Conservation (phyloP, 1,284 basidiomycete species). For the Fistulina hepatica region DNA sequence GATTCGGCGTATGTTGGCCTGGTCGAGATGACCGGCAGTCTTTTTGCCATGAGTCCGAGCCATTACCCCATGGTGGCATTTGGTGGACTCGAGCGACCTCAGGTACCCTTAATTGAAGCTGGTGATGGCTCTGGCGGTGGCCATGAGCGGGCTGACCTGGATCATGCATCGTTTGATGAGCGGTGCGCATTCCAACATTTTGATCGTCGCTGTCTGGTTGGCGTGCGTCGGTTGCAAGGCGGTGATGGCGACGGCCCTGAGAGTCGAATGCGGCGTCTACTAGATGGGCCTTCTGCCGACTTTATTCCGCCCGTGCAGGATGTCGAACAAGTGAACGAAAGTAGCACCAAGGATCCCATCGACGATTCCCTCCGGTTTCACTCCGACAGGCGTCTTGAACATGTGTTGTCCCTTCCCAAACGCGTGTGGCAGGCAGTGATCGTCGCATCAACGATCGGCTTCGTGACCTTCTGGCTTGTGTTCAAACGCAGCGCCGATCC, state of each 20-base stretch:
- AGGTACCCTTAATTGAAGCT: conserved; percentile 21
- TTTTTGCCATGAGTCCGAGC: conserved; percentile 69
- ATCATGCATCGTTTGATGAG: conserved; percentile 29
- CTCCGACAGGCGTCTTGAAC: too few species aligned
- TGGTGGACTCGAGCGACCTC: conserved; percentile 23
- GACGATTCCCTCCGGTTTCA: too few species aligned
- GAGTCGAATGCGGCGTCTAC: conserved; percentile 27
- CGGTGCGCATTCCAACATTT: conserved; percentile 25
- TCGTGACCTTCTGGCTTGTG: too few species aligned
- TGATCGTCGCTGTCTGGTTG: conserved; percentile 49
- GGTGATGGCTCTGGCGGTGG: too few species aligned
- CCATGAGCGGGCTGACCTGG: conserved; percentile 4
- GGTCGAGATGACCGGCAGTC: conserved; percentile 55
- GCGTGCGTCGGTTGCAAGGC: conserved; percentile 41
- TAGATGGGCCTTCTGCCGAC: too few species aligned
- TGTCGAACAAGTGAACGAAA: too few species aligned
- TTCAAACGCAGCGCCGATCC: too few species aligned
- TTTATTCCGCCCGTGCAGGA: too few species aligned
- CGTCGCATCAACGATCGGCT: too few species aligned
- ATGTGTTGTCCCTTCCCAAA: too few species aligned
- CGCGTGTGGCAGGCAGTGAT: too few species aligned
- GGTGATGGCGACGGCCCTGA: conserved; percentile 27
- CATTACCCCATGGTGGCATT: conserved; percentile 70
- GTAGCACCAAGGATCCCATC: too few species aligned
- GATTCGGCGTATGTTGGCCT: conserved; percentile 65